Base-by-base conservation (phyloP, 495 filamentous ascomycete species). In the Aspergillus homomorphus region DNA sequence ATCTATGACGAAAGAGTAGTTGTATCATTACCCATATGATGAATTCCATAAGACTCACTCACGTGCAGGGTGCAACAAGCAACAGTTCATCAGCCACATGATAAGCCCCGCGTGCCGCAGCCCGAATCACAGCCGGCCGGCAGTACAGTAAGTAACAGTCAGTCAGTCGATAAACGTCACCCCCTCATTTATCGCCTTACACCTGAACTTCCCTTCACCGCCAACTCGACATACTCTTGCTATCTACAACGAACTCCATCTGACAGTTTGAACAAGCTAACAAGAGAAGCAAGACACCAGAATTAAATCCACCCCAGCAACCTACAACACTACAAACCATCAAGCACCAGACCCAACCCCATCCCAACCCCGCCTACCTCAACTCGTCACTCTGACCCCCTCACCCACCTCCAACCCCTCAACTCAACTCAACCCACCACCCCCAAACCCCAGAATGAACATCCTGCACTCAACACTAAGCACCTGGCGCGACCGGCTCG, bases 401-500 rank as follows among this genome's bases (percentile, higher is more conserved):
- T 26, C 21, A 22, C 41, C 19, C 18, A 51, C 3, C n/a, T 42
- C 26, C 44, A 18, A 53, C 33, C 30, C 44, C 45, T 44, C 4
- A 54, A 23, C 53, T 19, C 45, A 9, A 55, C 24, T 3, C 38
- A 42, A 21, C 44, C 18, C 51, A 8, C 51, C 14, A 33, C 15
- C 19, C 43, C 24, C 38, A 1, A 21, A 66, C 53, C 28, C 42
- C 54, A 66, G 56, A n/a, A 77, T 77, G 79, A 84, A 83, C 69
- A 77, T 82, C 72, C 66, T 94, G 69, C 90, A 92, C 74, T 92
- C 88, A 42, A 89, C 89, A 21, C 81, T 95, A 71, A 89, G 90
- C 67, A 87, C 84, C 59, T 82, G 94, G 69, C 89, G 92, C 57
- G 94, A 98, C 76, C 87, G 87, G 69, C 90, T 92, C 68, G 90